Evolutionary conservation across 768 basidiomycete species (phyloP), one percentile per base, ranked within the genome.

Genomic region (Trametes cubensis): DNA sequence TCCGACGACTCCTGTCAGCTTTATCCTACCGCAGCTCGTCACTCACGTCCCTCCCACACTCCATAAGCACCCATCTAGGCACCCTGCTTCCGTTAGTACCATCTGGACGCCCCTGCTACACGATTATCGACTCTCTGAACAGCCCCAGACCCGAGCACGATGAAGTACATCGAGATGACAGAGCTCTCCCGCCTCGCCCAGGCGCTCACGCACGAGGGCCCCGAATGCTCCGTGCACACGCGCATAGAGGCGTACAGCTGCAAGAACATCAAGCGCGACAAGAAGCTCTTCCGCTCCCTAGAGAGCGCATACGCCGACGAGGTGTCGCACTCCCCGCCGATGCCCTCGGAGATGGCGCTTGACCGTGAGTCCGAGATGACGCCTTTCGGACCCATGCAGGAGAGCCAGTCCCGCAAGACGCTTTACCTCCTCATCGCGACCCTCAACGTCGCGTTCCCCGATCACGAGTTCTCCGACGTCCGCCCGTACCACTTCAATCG

Each of bases 241-340:
- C 85, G 94, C 66, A 88, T 98, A 75, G 96, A 98, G 76, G 95
- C 94, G 0, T 99, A 98, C 81, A 92, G 90, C 71, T 95, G 94
- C 84, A 99, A 99, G 84, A 89, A 95, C 76, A 90, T 97, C 76
- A 92, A 93, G 68, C 89, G 92, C 70, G 97, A 99, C 83, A 94
- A 95, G 85, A 92, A 90, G 74, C 89, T 98, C 75, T 94, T 94
- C 83, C 94, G 92, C 72, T 81, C 87, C 11, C 88, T 98, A 78
- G 95, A 98, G 74, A 83, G 85, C 68, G 88, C 89, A 30, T 94
- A 98, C 79, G 81, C 85, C 61, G 87, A 89, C 66, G 89, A 92
- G 51, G 76, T 92, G 21, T 91, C 87, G 6, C 82, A 87, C 72
- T 95, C 93, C 2, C 92, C 93, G 0, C 94, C 94, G 5, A 81